phyloP scores from a whole-genome alignment of 495 filamentous ascomycete genomes.

The Podospora fimiseda region DNA sequence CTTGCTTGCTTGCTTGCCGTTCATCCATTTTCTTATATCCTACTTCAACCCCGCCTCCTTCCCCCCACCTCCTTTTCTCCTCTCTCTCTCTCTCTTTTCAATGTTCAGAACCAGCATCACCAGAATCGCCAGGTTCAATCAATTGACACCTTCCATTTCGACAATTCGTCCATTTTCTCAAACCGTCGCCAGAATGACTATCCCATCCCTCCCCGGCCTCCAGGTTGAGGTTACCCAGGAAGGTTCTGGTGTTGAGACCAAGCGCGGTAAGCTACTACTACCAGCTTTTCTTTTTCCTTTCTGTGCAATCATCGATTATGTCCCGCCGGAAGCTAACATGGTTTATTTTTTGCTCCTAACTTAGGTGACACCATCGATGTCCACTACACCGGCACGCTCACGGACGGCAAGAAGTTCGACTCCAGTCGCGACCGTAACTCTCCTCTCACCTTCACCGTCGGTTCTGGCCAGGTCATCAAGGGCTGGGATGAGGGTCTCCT shows the following conservation, averaged over 20 bases:
- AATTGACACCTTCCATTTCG: constrained; percentile 1
- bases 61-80: constrained; percentile 1
- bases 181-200: constrained; percentile 22
- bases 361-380: constrained; percentile 27
- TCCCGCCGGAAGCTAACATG: background rate
- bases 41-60: constrained; percentile 5
- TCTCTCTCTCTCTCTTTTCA: constrained; percentile 6
- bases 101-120: background rate
- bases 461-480: constrained; percentile 68
- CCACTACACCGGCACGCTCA: constrained; percentile 29
- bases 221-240: constrained; percentile 18
- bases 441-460: constrained; percentile 66
- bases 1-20: background rate
- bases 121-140: constrained; percentile 9
- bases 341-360: background rate
- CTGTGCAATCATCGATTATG: background rate
- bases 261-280: constrained; percentile 22
- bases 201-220: constrained; percentile 26
- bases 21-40: constrained; percentile 1
- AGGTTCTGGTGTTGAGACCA: constrained; percentile 25
- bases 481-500: constrained; percentile 79
- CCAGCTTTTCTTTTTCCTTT: too few species aligned
- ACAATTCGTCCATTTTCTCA: background rate
- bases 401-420: constrained; percentile 30
- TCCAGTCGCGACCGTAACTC: constrained; percentile 53